Evolutionary conservation across 345 rosid genomes (phyloP), one percentile per base, ranked within the genome.

Genomic region (Salix brachista): DNA sequence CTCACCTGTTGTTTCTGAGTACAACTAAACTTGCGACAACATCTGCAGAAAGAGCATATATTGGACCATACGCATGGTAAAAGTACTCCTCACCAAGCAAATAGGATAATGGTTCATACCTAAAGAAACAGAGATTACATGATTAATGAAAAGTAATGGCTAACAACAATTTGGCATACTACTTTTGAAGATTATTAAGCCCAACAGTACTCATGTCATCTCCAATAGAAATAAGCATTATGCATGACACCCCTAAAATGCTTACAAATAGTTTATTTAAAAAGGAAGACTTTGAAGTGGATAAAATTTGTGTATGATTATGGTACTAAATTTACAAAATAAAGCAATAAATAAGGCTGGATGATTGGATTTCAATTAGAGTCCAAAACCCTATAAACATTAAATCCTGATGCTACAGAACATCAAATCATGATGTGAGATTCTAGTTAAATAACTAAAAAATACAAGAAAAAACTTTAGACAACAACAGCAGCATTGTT

Each of bases 51-150:
- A 92, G 97, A 77, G 98, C 97, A 80, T 94, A 94, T 61, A 94
- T 79, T 52, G 98, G 98, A 72, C 97, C 97, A 81, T 94, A 94
- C 28, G 97, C 98, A 87, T 94, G 98, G 67, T 91, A 90, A 84
- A 92, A 94, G 80, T 94, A 94, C 79, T 94, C 97, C 26, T 79
- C 87, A 65, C 98, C 98, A n/a, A 94, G 89, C 84, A 94, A 65
- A 87, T 78, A 68, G 65, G 85, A 87, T 65, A 89, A 85, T 26
- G 97, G 97, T 72, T 94, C 98, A 80, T 89, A 91, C 98, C 98
- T 94, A 88, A 81, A 90, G 58, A 74, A 78, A 74, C 8, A 54
- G 67, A 42, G 13, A 41, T 28, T 6, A 67, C 5, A 0, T 42
- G 58, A 66, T 37, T 34, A 78, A 23, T 37, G 8, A 21, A 71